Conservation (phyloP, 495 filamentous ascomycete genomes). For the Annulohypoxylon stygium region DNA sequence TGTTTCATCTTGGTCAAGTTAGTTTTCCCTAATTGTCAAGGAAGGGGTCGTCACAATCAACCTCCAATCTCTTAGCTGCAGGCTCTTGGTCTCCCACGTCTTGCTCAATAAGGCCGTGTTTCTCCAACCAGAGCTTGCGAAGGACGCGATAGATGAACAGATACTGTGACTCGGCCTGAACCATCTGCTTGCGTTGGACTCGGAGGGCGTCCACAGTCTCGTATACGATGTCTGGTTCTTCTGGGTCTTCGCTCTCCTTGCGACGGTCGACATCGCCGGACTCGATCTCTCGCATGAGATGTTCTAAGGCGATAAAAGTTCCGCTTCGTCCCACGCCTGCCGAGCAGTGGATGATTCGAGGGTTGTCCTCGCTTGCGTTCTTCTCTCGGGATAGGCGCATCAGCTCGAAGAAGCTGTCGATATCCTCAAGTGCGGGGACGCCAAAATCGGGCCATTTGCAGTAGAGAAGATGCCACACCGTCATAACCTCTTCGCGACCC, state of each 20-base stretch:
- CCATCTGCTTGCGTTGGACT: conserved; percentile 95
- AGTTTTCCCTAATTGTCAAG: conserved; percentile 37
- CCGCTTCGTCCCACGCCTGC: conserved; percentile 95
- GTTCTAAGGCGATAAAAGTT: conserved; percentile 95
- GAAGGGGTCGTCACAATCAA: conserved; percentile 55
- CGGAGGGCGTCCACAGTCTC: conserved; percentile 84
- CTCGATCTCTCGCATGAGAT: conserved; percentile 84
- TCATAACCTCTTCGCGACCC: conserved; percentile 61
- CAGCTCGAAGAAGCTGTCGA: conserved; percentile 80
- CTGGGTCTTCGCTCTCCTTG: conserved; percentile 39
- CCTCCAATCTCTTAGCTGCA: conserved; percentile 62
- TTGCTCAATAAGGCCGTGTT: conserved; percentile 56
- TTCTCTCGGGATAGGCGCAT: conserved; percentile 81
- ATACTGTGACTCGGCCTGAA: conserved; percentile 89
- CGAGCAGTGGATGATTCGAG: conserved; percentile 92
- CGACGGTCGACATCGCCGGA: conserved; percentile 73
- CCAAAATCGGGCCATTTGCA: conserved; percentile 95
- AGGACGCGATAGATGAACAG: conserved; percentile 91
- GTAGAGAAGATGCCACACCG: conserved; percentile 91
- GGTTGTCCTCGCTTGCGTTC: conserved; percentile 73
- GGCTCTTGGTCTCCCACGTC: conserved; percentile 55
- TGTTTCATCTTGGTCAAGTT: conserved; percentile 29
- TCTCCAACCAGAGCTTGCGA: conserved; percentile 74
- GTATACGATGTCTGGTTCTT: conserved; percentile 67
- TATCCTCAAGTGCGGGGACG: conserved; percentile 83